Percentiles rank a stretch among this genome's conserved stretches.
Evolutionary conservation across 2,329 filamentous ascomycete species (phyloP).

Genomic region (Acephala macrosclerotiorum): DNA sequence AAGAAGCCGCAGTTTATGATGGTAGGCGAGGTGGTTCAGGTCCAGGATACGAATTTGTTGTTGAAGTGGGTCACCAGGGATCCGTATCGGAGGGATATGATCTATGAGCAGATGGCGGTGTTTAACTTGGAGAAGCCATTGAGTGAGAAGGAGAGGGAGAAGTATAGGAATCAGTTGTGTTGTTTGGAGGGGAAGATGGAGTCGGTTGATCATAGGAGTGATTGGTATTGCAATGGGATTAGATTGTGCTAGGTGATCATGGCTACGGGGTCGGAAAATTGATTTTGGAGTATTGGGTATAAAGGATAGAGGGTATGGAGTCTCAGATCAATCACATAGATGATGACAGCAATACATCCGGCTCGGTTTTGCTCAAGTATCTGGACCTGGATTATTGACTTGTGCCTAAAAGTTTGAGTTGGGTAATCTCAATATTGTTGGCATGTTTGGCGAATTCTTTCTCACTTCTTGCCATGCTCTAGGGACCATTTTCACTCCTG

Average conservation of each 20-base stretch:
- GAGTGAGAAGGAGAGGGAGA: conserved; percentile 16
- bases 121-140: conserved; percentile 24
- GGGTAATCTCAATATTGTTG: no score
- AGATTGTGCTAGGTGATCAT: conserved; percentile 24
- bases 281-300: conserved; percentile 13
- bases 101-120: conserved; percentile 29
- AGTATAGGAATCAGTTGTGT: conserved; percentile 22
- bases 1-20: conserved; percentile 29
- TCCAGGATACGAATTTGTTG: conserved; percentile 19
- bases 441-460: no score
- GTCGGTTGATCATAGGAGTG: conserved; percentile 23
- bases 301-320: conserved; percentile 13
- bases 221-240: conserved; percentile 29
- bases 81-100: conserved; percentile 28
- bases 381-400: no score
- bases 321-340: neutral
- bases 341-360: conserved; percentile 7
- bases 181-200: conserved; percentile 32
- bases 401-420: no score
- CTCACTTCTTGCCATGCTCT: no score
- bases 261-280: conserved; percentile 4
- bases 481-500: no score
- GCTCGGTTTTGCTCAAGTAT: neutral
- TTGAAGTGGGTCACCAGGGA: conserved; percentile 30
- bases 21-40: conserved; percentile 26